Percentiles rank a stretch among this genome's conserved stretches.
phyloP scores from a whole-genome alignment of 768 basidiomycete species.

The Mrakia blollopis region DNA sequence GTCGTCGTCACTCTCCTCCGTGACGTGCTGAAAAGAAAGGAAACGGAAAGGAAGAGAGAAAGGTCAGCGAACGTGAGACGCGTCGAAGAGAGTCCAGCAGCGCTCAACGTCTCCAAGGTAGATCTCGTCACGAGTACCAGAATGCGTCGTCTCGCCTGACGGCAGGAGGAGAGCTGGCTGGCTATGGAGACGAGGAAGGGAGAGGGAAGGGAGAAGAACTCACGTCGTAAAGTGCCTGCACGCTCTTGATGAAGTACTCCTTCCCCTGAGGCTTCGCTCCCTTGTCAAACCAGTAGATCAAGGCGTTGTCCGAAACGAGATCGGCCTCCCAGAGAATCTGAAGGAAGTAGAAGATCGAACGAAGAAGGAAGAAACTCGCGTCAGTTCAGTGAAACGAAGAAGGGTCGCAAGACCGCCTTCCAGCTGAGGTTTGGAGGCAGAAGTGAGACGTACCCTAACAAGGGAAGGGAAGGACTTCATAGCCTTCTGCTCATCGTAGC shows the following conservation, averaged over 20 bases:
- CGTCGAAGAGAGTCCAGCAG: too few species aligned
- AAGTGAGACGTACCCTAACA: constrained; percentile 60
- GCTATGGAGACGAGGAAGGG: too few species aligned
- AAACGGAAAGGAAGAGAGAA: too few species aligned
- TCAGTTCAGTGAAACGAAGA: background rate
- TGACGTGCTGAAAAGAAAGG: constrained; percentile 18
- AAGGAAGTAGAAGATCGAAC: background rate
- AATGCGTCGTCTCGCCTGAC: too few species aligned
- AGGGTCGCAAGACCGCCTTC: background rate
- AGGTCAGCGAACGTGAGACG: background rate
- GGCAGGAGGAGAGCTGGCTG: too few species aligned
- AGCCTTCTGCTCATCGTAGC: constrained; percentile 91
- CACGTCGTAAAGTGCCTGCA: constrained; percentile 33
- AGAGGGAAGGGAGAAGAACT: background rate
- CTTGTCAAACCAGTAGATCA: constrained; percentile 97
- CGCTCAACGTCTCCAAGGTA: too few species aligned
- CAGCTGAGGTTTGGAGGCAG: background rate
- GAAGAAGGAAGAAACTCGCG: background rate
- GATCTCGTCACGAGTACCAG: too few species aligned
- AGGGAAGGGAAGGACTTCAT: constrained; percentile 94
- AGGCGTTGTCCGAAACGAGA: constrained; percentile 89
- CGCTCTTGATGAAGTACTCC: constrained; percentile 80
- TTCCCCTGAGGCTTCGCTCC: constrained; percentile 92
- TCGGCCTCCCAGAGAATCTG: constrained; percentile 94
- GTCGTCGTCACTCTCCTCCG: constrained; percentile 20